Evolutionary conservation across 352 stramenopile species (phyloP), one percentile per base, ranked within the genome.

Genomic region (Globisporangium canariense): DNA sequence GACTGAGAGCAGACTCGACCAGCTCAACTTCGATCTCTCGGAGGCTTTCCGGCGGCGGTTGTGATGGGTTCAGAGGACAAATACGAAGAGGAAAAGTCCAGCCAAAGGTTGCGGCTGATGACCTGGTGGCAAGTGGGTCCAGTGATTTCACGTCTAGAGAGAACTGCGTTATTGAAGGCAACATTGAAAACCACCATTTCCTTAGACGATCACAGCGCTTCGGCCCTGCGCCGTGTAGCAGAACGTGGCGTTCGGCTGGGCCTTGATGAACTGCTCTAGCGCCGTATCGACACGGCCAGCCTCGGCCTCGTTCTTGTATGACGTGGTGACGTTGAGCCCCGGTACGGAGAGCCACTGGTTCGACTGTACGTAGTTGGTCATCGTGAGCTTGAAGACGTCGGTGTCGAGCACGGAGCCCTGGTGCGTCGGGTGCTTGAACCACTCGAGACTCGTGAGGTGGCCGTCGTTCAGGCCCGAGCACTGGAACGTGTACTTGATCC

Each of bases 401-500:
- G 68, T 66, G 73, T 90, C 81, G 32, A 75, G 32, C 22, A 92
- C 75, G 5, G 68, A 60, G 6, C 81, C 83, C 10, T 66, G 65
- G 30, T 67, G 67, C 14, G 71, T 90, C 58, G 78, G 75, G 65
- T 92, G 82, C 53, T 77, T 55, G 30, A 85, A 73, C 79, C 79
- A 92, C 70, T 75, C 60, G 54, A 92, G 56, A 54, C 59, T 79
- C 56, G 76, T 78, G 58, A 92, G 18, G 18, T 56, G 43, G 30
- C 83, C 83, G 1, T 45, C 61, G 14, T 60, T 62, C 36, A 60
- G 20, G 14, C 65, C 73, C 30, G 72, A 85, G 76, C 83, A 92
- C 60, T 69, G 78, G 70, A 85, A 92, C 14, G 69, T 71, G 61
- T 85, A 92, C 74, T 88, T 88, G 65, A 92, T 76, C 58, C 81